These are phyloP conservation scores for Apiospora malaysiana DNA, from an alignment of 2,329 filamentous ascomycete species.

Conservation along the genomic window DNA sequence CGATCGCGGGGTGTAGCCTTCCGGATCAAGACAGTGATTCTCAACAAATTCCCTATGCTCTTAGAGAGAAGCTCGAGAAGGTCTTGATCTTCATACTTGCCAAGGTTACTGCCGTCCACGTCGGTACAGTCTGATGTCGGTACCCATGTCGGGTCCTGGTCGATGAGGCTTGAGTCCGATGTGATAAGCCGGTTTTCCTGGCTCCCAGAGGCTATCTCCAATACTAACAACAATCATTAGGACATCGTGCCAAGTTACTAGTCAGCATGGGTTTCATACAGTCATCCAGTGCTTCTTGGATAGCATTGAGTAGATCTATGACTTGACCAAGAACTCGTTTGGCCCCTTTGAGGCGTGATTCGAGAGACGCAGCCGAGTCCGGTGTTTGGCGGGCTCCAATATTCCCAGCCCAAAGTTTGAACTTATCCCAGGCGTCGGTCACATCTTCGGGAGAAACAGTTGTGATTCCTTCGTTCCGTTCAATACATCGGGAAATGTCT, in stretches of 20 bases:
- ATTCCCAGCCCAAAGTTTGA: constrained; percentile 27
- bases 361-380: constrained; percentile 22
- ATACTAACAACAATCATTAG: neutral
- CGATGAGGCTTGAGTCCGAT: neutral
- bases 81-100: constrained; percentile 15
- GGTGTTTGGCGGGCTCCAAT: constrained; percentile 24
- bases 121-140: neutral
- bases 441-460: neutral
- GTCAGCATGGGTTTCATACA: constrained; percentile 19
- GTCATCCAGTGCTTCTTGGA: constrained; percentile 26
- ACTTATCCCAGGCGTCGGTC: constrained; percentile 25
- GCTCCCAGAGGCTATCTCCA: constrained; percentile 2
- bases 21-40: constrained; percentile 17
- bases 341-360: constrained; percentile 21
- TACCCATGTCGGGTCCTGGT: neutral
- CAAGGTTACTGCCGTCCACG: neutral
- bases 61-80: constrained; percentile 20
- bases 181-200: neutral
- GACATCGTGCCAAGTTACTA: neutral
- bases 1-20: constrained; percentile 21
- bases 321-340: constrained; percentile 24
- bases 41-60: constrained; percentile 18
- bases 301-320: constrained; percentile 19
- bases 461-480: neutral
- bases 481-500: neutral